Evolutionary conservation across 2,329 filamentous ascomycete genomes (phyloP).

Genomic region (Akanthomyces uredinophilus): DNA sequence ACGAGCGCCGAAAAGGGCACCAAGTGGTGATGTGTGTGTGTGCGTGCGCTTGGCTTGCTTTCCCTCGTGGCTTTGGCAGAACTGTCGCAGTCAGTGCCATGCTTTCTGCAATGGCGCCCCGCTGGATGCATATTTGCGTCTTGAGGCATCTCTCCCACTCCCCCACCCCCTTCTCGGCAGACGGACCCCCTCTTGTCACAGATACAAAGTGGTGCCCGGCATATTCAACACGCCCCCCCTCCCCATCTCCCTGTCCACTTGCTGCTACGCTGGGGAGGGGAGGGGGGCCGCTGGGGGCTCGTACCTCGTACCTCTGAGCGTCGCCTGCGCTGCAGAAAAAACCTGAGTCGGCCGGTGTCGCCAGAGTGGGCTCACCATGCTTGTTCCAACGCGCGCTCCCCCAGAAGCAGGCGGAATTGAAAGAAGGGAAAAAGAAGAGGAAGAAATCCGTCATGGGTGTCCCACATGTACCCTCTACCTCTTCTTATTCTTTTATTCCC

Average conservation of each 20-base stretch:
- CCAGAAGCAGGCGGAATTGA: neutral
- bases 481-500: neutral
- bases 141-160: neutral
- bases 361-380: conserved; percentile 3
- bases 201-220: neutral
- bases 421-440: neutral
- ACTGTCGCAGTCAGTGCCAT: neutral
- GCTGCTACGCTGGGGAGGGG: neutral
- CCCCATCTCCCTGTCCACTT: neutral
- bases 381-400: neutral
- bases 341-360: neutral
- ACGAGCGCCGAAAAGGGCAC: neutral
- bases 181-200: neutral
- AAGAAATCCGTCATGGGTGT: neutral
- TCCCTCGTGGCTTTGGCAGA: conserved; percentile 5
- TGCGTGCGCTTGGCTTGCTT: neutral
- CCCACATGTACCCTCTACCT: conserved; percentile 5
- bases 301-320: neutral
- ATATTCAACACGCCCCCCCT: neutral
- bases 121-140: conserved; percentile 2
- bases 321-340: neutral
- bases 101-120: neutral
- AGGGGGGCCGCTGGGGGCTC: neutral
- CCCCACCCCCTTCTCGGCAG: neutral
- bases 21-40: neutral